Evolutionary conservation across 352 stramenopile species (phyloP), one percentile per base, ranked within the genome.

Genomic region (Pythium monospermum): DNA sequence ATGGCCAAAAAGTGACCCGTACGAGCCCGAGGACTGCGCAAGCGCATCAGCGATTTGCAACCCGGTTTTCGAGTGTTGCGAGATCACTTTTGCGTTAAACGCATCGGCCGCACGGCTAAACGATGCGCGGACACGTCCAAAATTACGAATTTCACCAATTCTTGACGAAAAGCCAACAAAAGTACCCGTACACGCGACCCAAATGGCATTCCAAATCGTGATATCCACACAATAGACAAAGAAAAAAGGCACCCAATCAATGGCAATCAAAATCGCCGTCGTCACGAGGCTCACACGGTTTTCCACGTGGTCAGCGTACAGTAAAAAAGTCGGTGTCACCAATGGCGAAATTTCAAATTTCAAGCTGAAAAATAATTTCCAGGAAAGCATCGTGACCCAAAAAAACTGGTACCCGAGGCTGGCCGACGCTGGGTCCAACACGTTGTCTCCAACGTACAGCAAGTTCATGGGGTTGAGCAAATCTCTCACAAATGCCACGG

Each of bases 301-400:
- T 53, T 91, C 79, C 23, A 97, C 65, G 60, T 98, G 97, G 63
- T 99, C 96, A 37, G 97, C 95, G 33, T 94, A 98, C 28, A 99
- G 73, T 72, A 99, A 61, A 51, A 98, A 84, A 7, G 89, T 95
- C 15, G 96, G 96, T 2, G 97, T 82, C 21, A 98, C 92, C 44
- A 98, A 91, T 27, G 91, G 92, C 23, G 88, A 94, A 12, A 99
- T 97, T 63, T 99, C 94, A 65, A 99, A 99, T 59, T 97, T 87
- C 73, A 98, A 99, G 49, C 92, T 98, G 66, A 99, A 99, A 61
- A 92, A 97, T 6, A 99, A 59, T 67, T 99, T 99, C 91, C 91
- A 98, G 23, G 73, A 67, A 21, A 99, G 74, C 57, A 98, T 82
- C 11, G 89, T 95, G 5, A 76, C 48, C 96, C 96, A 99, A 52